phyloP scores from a whole-genome alignment of 78 protist species.

The Dictyostelium brefeldianum region DNA sequence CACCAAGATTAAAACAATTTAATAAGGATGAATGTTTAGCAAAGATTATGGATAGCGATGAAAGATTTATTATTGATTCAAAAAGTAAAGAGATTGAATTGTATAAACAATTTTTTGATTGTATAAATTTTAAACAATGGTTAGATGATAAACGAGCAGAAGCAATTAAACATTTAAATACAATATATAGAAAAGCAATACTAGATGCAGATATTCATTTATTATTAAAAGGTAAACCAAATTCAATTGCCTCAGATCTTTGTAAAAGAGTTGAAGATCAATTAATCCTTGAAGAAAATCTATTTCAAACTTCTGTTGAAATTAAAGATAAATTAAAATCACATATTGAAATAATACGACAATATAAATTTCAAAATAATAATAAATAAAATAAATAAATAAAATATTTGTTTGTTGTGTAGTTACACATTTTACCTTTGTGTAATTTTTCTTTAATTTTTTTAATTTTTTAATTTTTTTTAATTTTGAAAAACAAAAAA shows the following conservation, averaged over 20 bases:
- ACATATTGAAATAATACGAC: slow-evolving; percentile 35
- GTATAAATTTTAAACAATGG: slow-evolving; percentile 72
- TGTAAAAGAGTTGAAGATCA: slow-evolving; percentile 68
- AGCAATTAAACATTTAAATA: slow-evolving; percentile 67
- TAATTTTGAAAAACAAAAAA: no score
- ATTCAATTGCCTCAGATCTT: slow-evolving; percentile 45
- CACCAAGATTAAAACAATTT: slow-evolving; percentile 69
- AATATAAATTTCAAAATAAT: slow-evolving; percentile 17
- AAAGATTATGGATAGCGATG: slow-evolving; percentile 25
- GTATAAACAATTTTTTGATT: slow-evolving; percentile 69
- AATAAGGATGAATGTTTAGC: slow-evolving; percentile 36
- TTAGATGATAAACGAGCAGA: slow-evolving; percentile 63
- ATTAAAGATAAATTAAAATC: slow-evolving; percentile 50
- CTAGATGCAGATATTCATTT: slow-evolving; percentile 49
- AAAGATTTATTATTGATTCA: slow-evolving; percentile 35
- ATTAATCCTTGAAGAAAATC: slow-evolving; percentile 68
- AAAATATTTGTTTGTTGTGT: no score
- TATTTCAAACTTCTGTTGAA: slow-evolving; percentile 66
- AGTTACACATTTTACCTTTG: no score
- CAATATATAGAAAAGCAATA: slow-evolving; percentile 50
- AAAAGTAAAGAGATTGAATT: slow-evolving; percentile 69
- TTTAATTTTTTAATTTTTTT: no score
- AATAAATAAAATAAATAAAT: no score
- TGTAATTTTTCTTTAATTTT: no score
- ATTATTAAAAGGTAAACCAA: slow-evolving; percentile 29